Base-by-base conservation (phyloP, 2,329 filamentous ascomycete genomes). In the Cadophora malorum region DNA sequence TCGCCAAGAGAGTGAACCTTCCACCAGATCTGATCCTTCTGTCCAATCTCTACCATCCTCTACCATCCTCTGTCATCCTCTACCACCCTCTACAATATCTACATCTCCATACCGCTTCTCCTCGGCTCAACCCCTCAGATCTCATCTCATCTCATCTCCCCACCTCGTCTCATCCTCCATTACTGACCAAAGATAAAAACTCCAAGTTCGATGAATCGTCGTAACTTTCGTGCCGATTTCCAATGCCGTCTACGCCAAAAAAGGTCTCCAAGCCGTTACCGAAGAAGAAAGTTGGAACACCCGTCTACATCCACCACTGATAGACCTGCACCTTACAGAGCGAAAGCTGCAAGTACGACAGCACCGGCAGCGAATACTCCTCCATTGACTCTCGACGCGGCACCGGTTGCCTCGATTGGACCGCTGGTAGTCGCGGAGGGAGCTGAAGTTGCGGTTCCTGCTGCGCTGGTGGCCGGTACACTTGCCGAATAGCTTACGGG, bases 321-420 rank as follows among this genome's bases (percentile, higher is more conserved):
- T 31, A 61, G 38, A 47, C 25, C 14, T n/a, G 21, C n/a, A 47
- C 21, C n/a, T 64, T 72, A 74, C 61, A 74, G 64, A 41, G 66
- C 69, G n/a, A 74, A 67, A 45, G 72, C 71, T 38, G 68, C 71
- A 55, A 74, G 25, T 5, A 73, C 19, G 47, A 67, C 71, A 21
- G 65, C 71, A 25, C 33, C 70, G 66, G 58, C 66, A 4, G 69
- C 60, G 0, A 56, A 47, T 21, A 41, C 63, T 50, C 69, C 73
- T 10, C 63, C 64, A 50, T 66, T 59, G 21, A 62, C 47, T 12
- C 53, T 53, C 21, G 63, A 25, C 7, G 47, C 50, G 5, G 69
- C 45, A 16, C 52, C 25, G 19, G 64, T 41, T 21, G 47, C 45
- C 10, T 21, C 25, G 16, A 59, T 21, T 19, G 65, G 25, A 19